Conservation (phyloP, 2,329 filamentous ascomycete species). For the Nigrograna mackinnonii region DNA sequence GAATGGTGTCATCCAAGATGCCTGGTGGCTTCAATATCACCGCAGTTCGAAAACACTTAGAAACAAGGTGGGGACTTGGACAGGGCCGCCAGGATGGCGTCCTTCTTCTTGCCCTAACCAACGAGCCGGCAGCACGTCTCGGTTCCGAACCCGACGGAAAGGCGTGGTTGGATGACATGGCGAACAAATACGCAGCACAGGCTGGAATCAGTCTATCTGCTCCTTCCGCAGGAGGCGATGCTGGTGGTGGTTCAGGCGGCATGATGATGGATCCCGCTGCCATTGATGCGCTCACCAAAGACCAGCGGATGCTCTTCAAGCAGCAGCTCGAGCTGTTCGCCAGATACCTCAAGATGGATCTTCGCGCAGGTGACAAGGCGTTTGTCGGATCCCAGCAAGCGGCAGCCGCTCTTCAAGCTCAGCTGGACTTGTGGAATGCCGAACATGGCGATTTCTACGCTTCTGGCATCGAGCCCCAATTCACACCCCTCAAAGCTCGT, state of each 20-base stretch:
- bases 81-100: constrained; percentile 89
- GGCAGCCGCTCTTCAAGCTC: constrained; percentile 83
- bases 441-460: constrained; percentile 98
- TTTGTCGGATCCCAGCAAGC: constrained; percentile 84
- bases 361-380: constrained; percentile 94
- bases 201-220: constrained; percentile 84
- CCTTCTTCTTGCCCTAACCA: constrained; percentile 84
- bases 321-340: constrained; percentile 96
- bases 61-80: constrained; percentile 88
- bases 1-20: constrained; percentile 98
- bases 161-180: constrained; percentile 82
- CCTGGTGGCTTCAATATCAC: constrained; percentile 99
- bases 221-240: constrained; percentile 70
- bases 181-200: constrained; percentile 85
- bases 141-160: constrained; percentile 91
- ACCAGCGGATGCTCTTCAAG: constrained; percentile 95
- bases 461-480: constrained; percentile 88
- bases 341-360: constrained; percentile 94
- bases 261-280: constrained; percentile 99
- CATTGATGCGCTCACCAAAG: constrained; percentile 94
- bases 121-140: constrained; percentile 87
- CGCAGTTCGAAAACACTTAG: constrained; percentile 89
- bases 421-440: constrained; percentile 90
- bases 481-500: constrained; percentile 90
- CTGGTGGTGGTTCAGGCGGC: constrained; percentile 72